These are phyloP conservation scores for Pichia heedii DNA, from an alignment of 805 yeast genomes.

Conservation along the genomic window DNA sequence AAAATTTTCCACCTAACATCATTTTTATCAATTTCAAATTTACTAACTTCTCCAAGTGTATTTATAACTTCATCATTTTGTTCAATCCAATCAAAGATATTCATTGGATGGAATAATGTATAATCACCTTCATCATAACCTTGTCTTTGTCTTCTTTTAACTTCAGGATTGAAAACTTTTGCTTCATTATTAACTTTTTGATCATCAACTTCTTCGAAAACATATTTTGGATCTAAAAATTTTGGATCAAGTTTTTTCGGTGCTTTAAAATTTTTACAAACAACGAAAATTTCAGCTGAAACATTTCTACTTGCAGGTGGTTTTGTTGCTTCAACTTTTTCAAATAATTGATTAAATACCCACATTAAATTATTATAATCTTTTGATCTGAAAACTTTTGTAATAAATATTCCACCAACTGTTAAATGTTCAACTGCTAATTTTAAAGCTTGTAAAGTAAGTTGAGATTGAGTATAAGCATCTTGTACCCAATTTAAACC, in stretches of 20 bases:
- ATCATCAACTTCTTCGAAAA: conserved; percentile 82
- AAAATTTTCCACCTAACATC: conserved; percentile 68
- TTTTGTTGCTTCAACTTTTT: conserved; percentile 95
- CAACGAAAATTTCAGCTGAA: conserved; percentile 97
- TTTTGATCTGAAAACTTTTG: conserved; percentile 96
- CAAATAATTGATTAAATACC: conserved; percentile 95
- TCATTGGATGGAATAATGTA: conserved; percentile 57
- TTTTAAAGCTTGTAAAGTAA: conserved; percentile 86
- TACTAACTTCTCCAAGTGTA: conserved; percentile 64
- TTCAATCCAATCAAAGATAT: conserved; percentile 72
- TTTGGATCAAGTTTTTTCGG: conserved; percentile 94
- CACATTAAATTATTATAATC: conserved; percentile 95
- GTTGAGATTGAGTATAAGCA: conserved; percentile 96
- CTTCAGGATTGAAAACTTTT: conserved; percentile 90
- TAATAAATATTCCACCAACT: conserved; percentile 91
- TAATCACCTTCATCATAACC: conserved; percentile 97
- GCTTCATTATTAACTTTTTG: conserved; percentile 77
- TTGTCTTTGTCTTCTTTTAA: conserved; percentile 79
- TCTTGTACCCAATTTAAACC: conserved; percentile 99
- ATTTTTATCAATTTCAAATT: conserved; percentile 50
- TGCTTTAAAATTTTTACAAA: conserved; percentile 91
- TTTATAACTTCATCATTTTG: conserved; percentile 72
- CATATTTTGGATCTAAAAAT: conserved; percentile 82
- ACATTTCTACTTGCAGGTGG: conserved; percentile 99
- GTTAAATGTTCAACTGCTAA: conserved; percentile 88